These are phyloP conservation scores for Funneliformis geosporum DNA, from an alignment of 192 early-diverging fungal species.

Conservation along the genomic window DNA sequence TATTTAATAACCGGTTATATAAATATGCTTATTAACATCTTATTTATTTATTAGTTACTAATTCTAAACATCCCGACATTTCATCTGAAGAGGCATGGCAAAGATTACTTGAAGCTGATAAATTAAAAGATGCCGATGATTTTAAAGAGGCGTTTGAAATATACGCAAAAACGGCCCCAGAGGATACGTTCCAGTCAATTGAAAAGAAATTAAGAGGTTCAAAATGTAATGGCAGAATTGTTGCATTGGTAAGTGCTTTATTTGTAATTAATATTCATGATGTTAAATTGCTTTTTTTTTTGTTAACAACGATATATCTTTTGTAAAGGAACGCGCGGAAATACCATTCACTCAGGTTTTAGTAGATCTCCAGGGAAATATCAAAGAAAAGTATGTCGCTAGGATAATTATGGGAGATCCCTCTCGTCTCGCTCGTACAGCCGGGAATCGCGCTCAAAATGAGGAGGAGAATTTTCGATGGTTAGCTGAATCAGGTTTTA, in stretches of 20 bases:
- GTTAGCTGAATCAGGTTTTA: conserved; percentile 16
- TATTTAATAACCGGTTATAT: background rate
- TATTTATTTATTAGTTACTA: background rate
- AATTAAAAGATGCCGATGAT: background rate
- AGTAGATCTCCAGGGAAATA: conserved; percentile 15
- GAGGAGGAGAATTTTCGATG: conserved; percentile 20
- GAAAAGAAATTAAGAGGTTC: background rate
- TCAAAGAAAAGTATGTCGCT: background rate
- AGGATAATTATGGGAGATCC: background rate
- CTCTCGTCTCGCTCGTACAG: background rate
- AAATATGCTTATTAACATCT: background rate
- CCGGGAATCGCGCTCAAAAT: background rate
- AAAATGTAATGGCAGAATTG: conserved; percentile 5
- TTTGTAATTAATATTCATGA: background rate
- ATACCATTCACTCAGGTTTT: conserved; percentile 14
- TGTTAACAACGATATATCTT: background rate
- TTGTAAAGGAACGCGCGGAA: background rate
- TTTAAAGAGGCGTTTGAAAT: conserved; percentile 20
- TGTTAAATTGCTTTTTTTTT: too few species aligned
- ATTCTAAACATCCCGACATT: background rate
- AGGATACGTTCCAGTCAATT: background rate
- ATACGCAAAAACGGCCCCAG: background rate
- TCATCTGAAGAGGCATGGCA: conserved; percentile 11
- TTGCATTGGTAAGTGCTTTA: conserved; percentile 11
- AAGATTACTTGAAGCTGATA: background rate